Evolutionary conservation across 768 basidiomycete species (phyloP), one percentile per base, ranked within the genome.

Genomic region (Cyclocybe cylindracea): DNA sequence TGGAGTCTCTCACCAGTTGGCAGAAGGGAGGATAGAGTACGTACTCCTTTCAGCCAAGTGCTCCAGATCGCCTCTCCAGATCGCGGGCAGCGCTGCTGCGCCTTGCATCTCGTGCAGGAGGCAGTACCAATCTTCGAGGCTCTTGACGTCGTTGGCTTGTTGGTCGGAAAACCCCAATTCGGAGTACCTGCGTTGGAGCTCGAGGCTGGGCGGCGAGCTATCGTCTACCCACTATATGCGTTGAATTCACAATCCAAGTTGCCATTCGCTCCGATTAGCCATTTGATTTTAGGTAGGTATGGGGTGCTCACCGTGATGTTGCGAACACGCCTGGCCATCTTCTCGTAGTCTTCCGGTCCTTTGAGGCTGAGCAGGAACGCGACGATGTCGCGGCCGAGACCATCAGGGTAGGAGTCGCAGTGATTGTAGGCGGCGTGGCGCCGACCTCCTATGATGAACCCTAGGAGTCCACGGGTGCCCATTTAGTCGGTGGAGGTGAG

Each of bases 381-480:
- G 24, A 31, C 36, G 18, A 24, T 48, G 14, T 48, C 19, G 1
- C 16, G 11, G 11, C 47, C 47, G 9, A 48, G 47, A n/a, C 10
- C 24, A 1, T n/a, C n/a, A 5, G 47, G 47, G 31, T 48, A 39
- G 16, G 47, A 48, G 39, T 48, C 47, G 11, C 7, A 39, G 39
- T 48, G 36, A 37, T 48, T 48, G 34, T 48, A 40, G 18, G 18
- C 7, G 9, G 10, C 47, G 16, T 40, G n/a, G 24, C 47, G 37
- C 38, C 39, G 47, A 6, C 19, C 47, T 2, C 36, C 47, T 36
- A 48, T 48, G 35, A 48, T 39, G 24, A 48, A 48, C 11, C 49
- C 49, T 8, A 50, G 16, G 32, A 42, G 47, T 11, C 47, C 47
- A 18, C 29, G 11, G 11, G 47, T 48, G 10, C 36, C 31, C 18